A percentile compares a stretch with the other conserved stretches of the same genome.
phyloP scores from a whole-genome alignment of 1,284 basidiomycete genomes.

The Sphaerobolus stellatus region DNA sequence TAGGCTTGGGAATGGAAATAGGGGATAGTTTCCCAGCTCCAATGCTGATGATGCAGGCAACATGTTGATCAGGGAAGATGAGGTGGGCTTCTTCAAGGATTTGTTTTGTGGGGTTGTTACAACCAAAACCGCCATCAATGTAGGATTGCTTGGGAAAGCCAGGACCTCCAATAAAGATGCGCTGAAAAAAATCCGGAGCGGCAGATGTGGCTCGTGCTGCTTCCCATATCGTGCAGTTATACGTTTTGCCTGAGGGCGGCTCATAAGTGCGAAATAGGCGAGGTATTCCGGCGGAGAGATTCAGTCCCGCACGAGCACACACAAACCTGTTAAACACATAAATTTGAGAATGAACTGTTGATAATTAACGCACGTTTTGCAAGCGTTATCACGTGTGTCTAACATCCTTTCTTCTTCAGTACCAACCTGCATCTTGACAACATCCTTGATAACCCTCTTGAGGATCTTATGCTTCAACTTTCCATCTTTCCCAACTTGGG shows the following conservation, averaged over 20 bases:
- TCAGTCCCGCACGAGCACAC: too few relatives aligned
- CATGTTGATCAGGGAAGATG: constrained; percentile 12
- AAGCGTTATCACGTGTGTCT: not conserved
- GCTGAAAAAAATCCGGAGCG: constrained; percentile 18
- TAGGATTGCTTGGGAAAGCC: constrained; percentile 11
- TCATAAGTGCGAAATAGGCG: not conserved
- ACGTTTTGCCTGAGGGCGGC: not conserved
- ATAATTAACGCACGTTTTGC: not conserved
- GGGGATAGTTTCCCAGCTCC: constrained; percentile 14
- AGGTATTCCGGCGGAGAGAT: not conserved
- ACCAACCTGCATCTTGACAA: not conserved
- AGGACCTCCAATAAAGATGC: constrained; percentile 14
- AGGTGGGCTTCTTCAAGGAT: constrained; percentile 15
- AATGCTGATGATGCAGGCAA: constrained; percentile 21
- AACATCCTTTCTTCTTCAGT: not conserved
- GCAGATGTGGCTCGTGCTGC: constrained; percentile 14
- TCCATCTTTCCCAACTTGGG: not conserved
- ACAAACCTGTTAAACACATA: too few relatives aligned
- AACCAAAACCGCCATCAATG: constrained; percentile 21
- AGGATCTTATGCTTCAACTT: not conserved
- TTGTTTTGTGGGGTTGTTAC: constrained; percentile 18
- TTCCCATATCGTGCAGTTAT: constrained; percentile 15
- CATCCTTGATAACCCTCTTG: not conserved
- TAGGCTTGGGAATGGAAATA: not conserved
- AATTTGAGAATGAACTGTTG: not conserved